A percentile compares a stretch with the other conserved stretches of the same genome.
Conservation (phyloP, 2,329 filamentous ascomycete genomes). For the Arthrobotrys pseudoclavata region DNA sequence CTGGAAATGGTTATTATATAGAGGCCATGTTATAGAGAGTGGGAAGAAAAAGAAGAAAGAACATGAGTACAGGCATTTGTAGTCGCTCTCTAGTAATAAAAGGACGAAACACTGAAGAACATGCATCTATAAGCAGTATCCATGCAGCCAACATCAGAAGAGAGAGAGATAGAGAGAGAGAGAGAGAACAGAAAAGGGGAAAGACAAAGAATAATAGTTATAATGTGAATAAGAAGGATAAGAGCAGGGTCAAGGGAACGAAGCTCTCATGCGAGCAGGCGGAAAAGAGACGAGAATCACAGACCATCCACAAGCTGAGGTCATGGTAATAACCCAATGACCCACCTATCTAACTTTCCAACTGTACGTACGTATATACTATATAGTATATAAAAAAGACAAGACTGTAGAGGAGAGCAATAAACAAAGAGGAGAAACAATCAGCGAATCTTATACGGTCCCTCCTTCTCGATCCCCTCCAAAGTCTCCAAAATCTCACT, state of each 20-base stretch:
- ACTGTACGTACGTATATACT: neutral
- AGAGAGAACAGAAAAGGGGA: too few species aligned
- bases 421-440: neutral
- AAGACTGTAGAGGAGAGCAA: neutral
- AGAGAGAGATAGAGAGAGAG: neutral
- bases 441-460: conserved; percentile 78
- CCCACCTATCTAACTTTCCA: neutral
- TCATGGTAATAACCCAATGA: conserved; percentile 9
- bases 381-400: neutral
- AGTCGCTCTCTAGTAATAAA: too few species aligned
- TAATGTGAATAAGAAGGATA: conserved; percentile 6
- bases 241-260: neutral
- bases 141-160: neutral
- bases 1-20: too few species aligned
- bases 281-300: neutral
- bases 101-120: neutral
- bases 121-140: neutral
- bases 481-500: conserved; percentile 87
- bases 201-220: conserved; percentile 4
- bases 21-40: too few species aligned
- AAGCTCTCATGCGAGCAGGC: neutral
- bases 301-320: conserved; percentile 3
- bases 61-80: neutral
- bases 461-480: conserved; percentile 81
- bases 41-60: too few species aligned